These are phyloP conservation scores for Ballota nigra DNA, from an alignment of 257 asterid genomes.

Conservation along the genomic window DNA sequence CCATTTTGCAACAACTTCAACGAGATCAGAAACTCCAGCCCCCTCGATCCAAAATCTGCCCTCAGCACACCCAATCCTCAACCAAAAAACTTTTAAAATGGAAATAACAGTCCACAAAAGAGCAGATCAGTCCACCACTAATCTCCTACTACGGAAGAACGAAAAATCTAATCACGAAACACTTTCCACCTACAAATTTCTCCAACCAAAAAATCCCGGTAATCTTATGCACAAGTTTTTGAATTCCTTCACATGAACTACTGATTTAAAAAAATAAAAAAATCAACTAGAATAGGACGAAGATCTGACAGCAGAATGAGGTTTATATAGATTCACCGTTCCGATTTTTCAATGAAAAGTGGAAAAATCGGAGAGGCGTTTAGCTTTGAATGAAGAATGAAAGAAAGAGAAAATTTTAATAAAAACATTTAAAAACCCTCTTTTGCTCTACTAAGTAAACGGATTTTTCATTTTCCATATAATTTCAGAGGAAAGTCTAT, in stretches of 20 bases:
- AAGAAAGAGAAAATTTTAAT: slow-evolving; percentile 6
- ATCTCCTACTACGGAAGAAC: slow-evolving; percentile 12
- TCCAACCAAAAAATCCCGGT: slow-evolving; percentile 8
- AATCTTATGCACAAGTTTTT: slow-evolving; percentile 30
- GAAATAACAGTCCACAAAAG: slow-evolving; percentile 14
- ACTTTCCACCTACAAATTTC: slow-evolving; percentile 30
- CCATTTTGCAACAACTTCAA: slow-evolving; percentile 63
- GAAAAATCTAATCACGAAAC: slow-evolving; percentile 25
- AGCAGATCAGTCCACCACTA: slow-evolving; percentile 42
- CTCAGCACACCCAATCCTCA: slow-evolving; percentile 22
- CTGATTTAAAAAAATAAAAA: not conserved
- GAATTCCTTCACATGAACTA: slow-evolving; percentile 10
- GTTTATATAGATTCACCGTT: slow-evolving; percentile 27
- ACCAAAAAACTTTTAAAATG: not conserved
- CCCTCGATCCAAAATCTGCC: slow-evolving; percentile 37
- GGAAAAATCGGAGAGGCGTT: slow-evolving; percentile 32
- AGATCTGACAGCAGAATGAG: slow-evolving; percentile 53
- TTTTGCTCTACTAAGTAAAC: slow-evolving; percentile 31
- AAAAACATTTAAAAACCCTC: slow-evolving; percentile 30
- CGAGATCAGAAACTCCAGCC: slow-evolving; percentile 58
- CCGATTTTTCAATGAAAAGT: slow-evolving; percentile 33
- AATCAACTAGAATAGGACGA: not conserved
- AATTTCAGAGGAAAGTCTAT: slow-evolving; percentile 15
- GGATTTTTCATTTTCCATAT: slow-evolving; percentile 1
- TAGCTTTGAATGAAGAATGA: slow-evolving; percentile 15